These are phyloP conservation scores for Diddensiella caesifluorescens DNA, from an alignment of 805 yeast genomes.

Conservation along the genomic window DNA sequence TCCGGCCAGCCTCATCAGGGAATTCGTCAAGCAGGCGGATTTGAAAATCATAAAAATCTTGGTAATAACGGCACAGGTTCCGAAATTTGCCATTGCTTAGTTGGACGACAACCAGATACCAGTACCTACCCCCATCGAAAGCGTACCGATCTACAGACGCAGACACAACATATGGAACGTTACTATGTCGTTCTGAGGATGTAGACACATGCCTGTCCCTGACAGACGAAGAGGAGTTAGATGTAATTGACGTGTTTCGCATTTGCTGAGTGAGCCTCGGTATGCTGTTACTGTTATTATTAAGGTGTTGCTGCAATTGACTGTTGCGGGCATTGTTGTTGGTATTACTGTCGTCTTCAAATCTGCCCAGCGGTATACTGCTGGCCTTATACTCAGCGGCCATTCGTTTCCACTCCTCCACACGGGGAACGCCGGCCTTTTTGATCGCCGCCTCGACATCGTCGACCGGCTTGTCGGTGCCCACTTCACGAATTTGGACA, in stretches of 20 bases:
- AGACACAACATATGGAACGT: constrained; percentile 38
- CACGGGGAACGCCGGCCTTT: constrained; percentile 74
- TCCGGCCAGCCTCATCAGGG: constrained; percentile 90
- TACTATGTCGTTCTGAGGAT: constrained; percentile 3
- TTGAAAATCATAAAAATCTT: constrained; percentile 93
- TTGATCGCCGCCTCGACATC: constrained; percentile 54
- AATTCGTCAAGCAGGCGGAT: constrained; percentile 73
- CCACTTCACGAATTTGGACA: constrained; percentile 77
- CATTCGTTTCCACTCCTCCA: constrained; percentile 89
- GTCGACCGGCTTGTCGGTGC: constrained; percentile 55
- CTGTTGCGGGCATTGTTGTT: constrained; percentile 16
- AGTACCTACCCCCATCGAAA: constrained; percentile 79
- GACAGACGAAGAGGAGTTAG: background rate
- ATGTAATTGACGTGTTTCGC: background rate
- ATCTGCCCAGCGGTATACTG: constrained; percentile 59
- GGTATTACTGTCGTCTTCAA: constrained; percentile 35
- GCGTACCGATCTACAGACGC: constrained; percentile 78
- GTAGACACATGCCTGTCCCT: background rate
- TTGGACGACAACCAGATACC: constrained; percentile 71
- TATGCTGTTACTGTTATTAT: constrained; percentile 17
- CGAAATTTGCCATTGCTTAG: constrained; percentile 64
- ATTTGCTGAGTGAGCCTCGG: constrained; percentile 8
- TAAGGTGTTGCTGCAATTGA: constrained; percentile 5
- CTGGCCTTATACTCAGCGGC: constrained; percentile 92
- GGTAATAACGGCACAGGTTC: constrained; percentile 80